Evolutionary conservation across 2,329 filamentous ascomycete genomes (phyloP), one percentile per base, ranked within the genome.

Genomic region (Colletotrichum plurivorum): DNA sequence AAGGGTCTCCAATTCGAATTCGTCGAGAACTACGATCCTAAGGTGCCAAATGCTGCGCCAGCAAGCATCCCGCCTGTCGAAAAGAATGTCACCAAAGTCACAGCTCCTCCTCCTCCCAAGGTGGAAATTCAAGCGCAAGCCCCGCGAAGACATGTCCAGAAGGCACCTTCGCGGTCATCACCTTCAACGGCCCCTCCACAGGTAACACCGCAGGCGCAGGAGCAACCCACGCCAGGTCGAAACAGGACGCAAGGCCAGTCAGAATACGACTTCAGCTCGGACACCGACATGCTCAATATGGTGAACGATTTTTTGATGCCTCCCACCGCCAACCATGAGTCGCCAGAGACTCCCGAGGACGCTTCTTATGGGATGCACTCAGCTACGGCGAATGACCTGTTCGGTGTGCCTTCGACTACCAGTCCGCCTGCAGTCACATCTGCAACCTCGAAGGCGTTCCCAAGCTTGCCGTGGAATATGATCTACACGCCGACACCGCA

Each of bases 291-390:
- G 66, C 81, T 83, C 45, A 79, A 82, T 61, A 83, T 87, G 75
- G 77, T 88, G n/a, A 81, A 84, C 25, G 83, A 83, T 5, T 86
- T 87, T 68, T 73, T 88, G 25, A 79, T 79, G 56, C 84, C 82
- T 57, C 81, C 84, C 27, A 80, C 86, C 69, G 79, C 82, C 8
- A 79, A 82, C 49, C 76, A 79, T 18, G 72, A 76, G 52, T 76
- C 78, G 51, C 75, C 77, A 1, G 76, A 78, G 18, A 77, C 76
- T 4, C 75, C 77, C 2, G 76, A 76, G 7, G 84, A 87, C 46
- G 80, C 84, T 3, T 88, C 84, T 2, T 89, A 88, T 69, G 87
- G 85, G 16, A 88, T 89, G 86, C 83, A 86, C 73, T 85, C 84
- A 10, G 75, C 79, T 3, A 86, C 84, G 8, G 84, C 86, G 27